Base-by-base conservation (phyloP, 139 green algal genomes). In the Tetratostichococcus sp. region DNA sequence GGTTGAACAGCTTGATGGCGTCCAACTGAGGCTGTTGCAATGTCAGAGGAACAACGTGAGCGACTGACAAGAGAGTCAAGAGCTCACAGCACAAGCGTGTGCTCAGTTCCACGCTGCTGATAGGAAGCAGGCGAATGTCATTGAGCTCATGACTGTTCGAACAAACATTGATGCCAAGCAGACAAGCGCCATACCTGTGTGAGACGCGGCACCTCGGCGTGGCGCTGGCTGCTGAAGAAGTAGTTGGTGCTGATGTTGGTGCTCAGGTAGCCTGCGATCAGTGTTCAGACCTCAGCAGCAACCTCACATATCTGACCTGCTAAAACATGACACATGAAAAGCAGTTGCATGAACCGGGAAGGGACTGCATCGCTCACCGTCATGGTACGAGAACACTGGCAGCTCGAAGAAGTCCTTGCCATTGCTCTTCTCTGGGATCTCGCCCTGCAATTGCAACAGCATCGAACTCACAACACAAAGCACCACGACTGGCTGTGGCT, bases 1-100 rank as follows among this genome's bases (percentile, higher is more conserved):
- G 66, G 31, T 87, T 81, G 66, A 90, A 86, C 67, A 82, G 66
- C 31, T 87, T 81, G 66, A 90, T 85, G 35, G 83, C 58, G 35
- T 71, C 39, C 70, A 87, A 73, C 32, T 82, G 82, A 35, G 77
- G 72, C 43, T 78, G 25, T 75, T 86, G 84, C 32, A 72, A 50
- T 6, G 39, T 11, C 77, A n/a, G n/a, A n/a, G n/a, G n/a, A n/a
- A n/a, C n/a, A n/a, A n/a, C n/a, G n/a, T n/a, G n/a, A n/a, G n/a
- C n/a, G n/a, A n/a, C n/a, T n/a, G n/a, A n/a, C n/a, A 50, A 50
- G 39, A 50, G 8, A 50, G 39, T 6, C 39, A 50, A 50, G 11
- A 50, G 8, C 6, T 21, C 39, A 50, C 8, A 50, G 39, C 39
- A 50, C 11, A 6, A 50, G 39, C 11, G 11, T 21, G 6, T 50